Evolutionary conservation across 2,329 filamentous ascomycete genomes (phyloP).

Genomic region (Rosellinia necatrix): DNA sequence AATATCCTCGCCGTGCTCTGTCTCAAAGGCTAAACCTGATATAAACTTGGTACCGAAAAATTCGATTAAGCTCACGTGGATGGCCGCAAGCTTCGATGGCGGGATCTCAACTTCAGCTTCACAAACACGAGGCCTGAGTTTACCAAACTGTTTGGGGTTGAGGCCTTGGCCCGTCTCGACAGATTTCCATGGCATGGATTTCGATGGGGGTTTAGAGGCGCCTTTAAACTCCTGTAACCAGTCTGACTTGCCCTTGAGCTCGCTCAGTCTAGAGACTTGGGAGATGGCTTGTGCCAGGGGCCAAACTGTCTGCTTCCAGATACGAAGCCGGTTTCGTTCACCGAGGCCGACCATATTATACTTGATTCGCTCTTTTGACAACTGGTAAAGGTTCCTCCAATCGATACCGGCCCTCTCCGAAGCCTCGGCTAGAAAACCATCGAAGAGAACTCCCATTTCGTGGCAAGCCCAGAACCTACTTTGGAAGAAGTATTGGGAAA

Average conservation of each 20-base stretch:
- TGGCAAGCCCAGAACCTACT: slow-evolving; percentile 34
- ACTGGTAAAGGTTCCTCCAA: slow-evolving; percentile 30
- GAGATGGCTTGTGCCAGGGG: slow-evolving; percentile 29
- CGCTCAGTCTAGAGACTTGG: slow-evolving; percentile 22
- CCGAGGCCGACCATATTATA: slow-evolving; percentile 29
- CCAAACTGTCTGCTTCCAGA: slow-evolving; percentile 33
- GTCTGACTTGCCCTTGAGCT: slow-evolving; percentile 22
- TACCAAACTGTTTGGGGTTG: slow-evolving; percentile 23
- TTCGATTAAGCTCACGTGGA: slow-evolving; percentile 30
- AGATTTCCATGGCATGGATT: slow-evolving; percentile 26
- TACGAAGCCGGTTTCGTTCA: slow-evolving; percentile 33
- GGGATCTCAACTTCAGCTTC: slow-evolving; percentile 30
- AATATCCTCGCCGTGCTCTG: slow-evolving; percentile 22
- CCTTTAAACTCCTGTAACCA: slow-evolving; percentile 8
- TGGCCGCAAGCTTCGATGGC: slow-evolving; percentile 11
- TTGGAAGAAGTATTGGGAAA: slow-evolving; percentile 34
- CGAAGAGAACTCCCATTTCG: slow-evolving; percentile 33
- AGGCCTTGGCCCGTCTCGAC: slow-evolving; percentile 17
- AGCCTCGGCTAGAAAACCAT: slow-evolving; percentile 29
- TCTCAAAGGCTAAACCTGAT: slow-evolving; percentile 32
- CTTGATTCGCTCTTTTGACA: slow-evolving; percentile 24
- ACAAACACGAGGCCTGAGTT: slow-evolving; percentile 17
- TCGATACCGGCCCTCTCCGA: slow-evolving; percentile 25
- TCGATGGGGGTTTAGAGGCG: slow-evolving; percentile 15
- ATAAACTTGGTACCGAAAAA: slow-evolving; percentile 33